Percentiles rank a stretch among this genome's conserved stretches.
Conservation (phyloP, 1,139 yeast species). For the Pneumocystis sp. region DNA sequence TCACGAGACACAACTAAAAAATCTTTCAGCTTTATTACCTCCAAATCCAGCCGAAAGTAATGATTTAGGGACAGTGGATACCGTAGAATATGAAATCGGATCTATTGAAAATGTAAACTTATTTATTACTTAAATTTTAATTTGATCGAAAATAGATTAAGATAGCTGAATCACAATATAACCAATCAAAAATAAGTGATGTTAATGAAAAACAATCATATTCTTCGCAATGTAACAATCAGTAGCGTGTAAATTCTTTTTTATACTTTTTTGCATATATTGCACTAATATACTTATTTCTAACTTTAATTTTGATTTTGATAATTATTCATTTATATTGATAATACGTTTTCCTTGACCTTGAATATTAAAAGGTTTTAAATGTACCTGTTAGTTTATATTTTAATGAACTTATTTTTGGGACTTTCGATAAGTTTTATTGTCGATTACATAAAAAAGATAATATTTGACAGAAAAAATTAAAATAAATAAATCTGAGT, state of each 20-base stretch:
- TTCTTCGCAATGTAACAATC: not conserved
- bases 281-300: not conserved
- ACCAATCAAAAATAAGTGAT: not conserved
- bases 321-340: not conserved
- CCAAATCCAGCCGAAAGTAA: not conserved
- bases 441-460: not conserved
- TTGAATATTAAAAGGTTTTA: not conserved
- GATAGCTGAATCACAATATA: not conserved
- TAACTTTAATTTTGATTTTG: not conserved
- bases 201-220: not conserved
- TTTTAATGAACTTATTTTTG: not conserved
- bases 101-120: constrained; percentile 1
- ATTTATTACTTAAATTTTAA: not conserved
- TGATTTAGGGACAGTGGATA: constrained; percentile 4
- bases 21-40: constrained; percentile 6
- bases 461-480: not conserved
- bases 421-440: not conserved
- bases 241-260: not conserved
- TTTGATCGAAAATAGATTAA: not conserved
- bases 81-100: constrained; percentile 4
- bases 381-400: not conserved
- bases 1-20: constrained; percentile 7
- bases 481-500: not conserved
- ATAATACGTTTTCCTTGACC: not conserved
- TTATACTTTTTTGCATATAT: not conserved